Conservation (phyloP, 1,284 basidiomycete genomes). For the Stygiomarasmius scandens region DNA sequence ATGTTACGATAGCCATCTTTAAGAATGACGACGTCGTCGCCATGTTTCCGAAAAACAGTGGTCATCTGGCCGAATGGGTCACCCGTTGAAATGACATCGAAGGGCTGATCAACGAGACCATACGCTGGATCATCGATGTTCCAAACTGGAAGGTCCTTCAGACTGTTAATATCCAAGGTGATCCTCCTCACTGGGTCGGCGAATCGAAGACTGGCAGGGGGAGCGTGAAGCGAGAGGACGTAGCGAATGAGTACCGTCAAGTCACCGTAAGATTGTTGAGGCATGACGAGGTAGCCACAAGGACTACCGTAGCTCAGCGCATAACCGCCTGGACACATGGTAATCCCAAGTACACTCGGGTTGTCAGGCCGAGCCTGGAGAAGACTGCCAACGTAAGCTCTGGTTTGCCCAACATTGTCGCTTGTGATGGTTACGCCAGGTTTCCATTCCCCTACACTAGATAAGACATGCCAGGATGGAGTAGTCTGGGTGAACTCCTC, state of each 20-base stretch:
- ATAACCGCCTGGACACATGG: neutral
- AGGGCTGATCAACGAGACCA: too few relatives aligned
- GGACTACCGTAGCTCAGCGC: neutral
- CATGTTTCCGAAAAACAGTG: neutral
- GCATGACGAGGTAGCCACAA: neutral
- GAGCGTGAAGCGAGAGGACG: neutral
- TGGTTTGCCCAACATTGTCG: neutral
- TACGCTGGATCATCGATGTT: too few relatives aligned
- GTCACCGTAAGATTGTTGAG: neutral
- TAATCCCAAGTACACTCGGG: neutral
- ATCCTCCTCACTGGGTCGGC: neutral
- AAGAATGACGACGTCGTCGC: neutral
- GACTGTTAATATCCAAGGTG: too few relatives aligned
- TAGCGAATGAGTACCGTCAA: neutral
- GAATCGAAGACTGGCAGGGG: neutral
- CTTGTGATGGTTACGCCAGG: neutral
- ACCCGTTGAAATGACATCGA: neutral
- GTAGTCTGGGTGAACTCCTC: too few relatives aligned
- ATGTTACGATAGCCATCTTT: neutral
- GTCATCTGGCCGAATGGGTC: neutral
- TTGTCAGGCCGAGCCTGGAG: neutral
- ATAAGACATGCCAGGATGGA: too few relatives aligned
- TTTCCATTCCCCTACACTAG: too few relatives aligned
- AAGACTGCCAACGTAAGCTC: neutral
- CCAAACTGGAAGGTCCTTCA: too few relatives aligned